Percentiles rank a stretch among this genome's conserved stretches.
Evolutionary conservation across 2,329 filamentous ascomycete genomes (phyloP).

Genomic region (Aspergillus novoparasiticus): DNA sequence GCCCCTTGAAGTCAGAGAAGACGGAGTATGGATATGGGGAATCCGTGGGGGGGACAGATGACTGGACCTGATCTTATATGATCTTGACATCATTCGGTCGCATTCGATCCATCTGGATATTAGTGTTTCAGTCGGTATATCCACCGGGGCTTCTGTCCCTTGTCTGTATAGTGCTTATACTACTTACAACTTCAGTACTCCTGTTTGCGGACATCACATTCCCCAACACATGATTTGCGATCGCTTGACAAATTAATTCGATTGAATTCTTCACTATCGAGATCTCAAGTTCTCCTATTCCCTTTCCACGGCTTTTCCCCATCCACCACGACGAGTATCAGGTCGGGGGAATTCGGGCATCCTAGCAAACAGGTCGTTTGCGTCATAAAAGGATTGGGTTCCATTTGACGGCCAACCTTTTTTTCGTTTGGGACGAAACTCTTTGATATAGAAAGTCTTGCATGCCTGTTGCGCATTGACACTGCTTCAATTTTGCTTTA

Average conservation of each 20-base stretch:
- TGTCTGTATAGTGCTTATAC: not conserved
- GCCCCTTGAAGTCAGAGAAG: not conserved
- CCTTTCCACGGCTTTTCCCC: not conserved
- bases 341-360: not conserved
- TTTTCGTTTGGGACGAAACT: not conserved
- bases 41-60: not conserved
- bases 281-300: not conserved
- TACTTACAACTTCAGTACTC: not conserved
- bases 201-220: not conserved
- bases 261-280: not conserved
- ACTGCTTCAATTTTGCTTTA: not conserved
- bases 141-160: not conserved
- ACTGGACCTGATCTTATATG: not conserved
- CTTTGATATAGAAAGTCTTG: not conserved
- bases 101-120: not conserved
- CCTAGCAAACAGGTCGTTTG: not conserved
- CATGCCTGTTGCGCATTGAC: not conserved
- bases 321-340: not conserved
- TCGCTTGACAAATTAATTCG: not conserved
- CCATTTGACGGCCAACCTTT: not conserved
- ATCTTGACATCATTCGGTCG: not conserved
- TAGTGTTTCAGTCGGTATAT: not conserved
- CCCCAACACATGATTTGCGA: not conserved
- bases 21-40: not conserved
- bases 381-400: not conserved